phyloP scores from a whole-genome alignment of 140 eudicot species.

The Ambrosia hybrid region DNA sequence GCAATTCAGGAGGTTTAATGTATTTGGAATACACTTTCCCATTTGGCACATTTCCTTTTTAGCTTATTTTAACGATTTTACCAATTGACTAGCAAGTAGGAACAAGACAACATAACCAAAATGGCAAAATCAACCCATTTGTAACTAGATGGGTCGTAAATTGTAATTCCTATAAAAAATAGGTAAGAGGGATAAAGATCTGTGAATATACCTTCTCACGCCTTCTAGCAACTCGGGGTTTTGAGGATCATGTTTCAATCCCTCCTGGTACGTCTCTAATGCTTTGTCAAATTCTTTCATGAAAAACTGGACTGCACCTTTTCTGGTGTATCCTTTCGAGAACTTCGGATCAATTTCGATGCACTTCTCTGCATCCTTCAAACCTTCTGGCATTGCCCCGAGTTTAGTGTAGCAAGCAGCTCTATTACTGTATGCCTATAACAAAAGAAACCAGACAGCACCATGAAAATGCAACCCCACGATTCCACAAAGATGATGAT shows the following conservation, averaged over 20 bases:
- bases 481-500: neutral
- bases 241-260: conserved; percentile 78
- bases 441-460: too few species aligned
- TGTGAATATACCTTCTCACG: conserved; percentile 58
- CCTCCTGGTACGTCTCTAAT: conserved; percentile 86
- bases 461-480: too few species aligned
- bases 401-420: conserved; percentile 92
- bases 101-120: too few species aligned
- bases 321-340: conserved; percentile 85
- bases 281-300: conserved; percentile 97
- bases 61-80: too few species aligned
- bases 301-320: conserved; percentile 92
- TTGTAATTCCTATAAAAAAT: too few species aligned
- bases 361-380: conserved; percentile 94
- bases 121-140: too few species aligned
- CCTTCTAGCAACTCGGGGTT: conserved; percentile 88
- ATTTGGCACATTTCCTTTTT: too few species aligned
- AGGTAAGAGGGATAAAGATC: too few species aligned
- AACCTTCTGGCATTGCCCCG: conserved; percentile 88
- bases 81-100: too few species aligned
- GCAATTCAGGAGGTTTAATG: too few species aligned
- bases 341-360: conserved; percentile 92
- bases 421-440: conserved; percentile 80
- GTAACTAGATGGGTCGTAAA: too few species aligned
- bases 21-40: too few species aligned